These are phyloP conservation scores for Suhomyces vadensis DNA, from an alignment of 805 yeast species.

Conservation along the genomic window DNA sequence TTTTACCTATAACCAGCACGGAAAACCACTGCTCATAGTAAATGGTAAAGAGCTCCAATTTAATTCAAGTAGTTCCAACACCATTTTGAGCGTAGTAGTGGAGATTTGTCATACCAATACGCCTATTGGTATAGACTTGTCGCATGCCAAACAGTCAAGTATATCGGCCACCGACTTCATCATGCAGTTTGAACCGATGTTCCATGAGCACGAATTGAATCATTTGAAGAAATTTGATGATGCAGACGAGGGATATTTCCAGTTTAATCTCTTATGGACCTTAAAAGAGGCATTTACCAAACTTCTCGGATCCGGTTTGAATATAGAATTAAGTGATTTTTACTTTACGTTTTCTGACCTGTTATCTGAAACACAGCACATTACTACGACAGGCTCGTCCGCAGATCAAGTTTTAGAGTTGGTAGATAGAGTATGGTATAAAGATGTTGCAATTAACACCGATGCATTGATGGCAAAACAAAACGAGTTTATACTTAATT, in stretches of 20 bases:
- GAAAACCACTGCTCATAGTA: slow-evolving; percentile 55
- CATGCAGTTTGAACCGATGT: slow-evolving; percentile 28
- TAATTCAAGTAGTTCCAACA: slow-evolving; percentile 62
- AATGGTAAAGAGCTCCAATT: slow-evolving; percentile 34
- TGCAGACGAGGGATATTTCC: slow-evolving; percentile 21
- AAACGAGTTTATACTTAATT: slow-evolving; percentile 5
- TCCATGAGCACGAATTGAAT: slow-evolving; percentile 3
- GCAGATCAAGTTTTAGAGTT: background rate
- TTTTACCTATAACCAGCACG: slow-evolving; percentile 41
- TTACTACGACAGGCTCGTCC: background rate
- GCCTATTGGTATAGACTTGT: slow-evolving; percentile 40
- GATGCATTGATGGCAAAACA: slow-evolving; percentile 1
- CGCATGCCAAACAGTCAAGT: slow-evolving; percentile 32
- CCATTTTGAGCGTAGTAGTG: slow-evolving; percentile 48
- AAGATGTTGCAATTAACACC: slow-evolving; percentile 3
- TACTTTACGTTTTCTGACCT: slow-evolving; percentile 4
- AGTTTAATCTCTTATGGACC: slow-evolving; percentile 71
- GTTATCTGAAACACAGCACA: background rate
- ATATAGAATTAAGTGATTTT: slow-evolving; percentile 14
- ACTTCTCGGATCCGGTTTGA: slow-evolving; percentile 60
- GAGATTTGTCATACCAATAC: slow-evolving; percentile 21
- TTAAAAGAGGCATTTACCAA: slow-evolving; percentile 77
- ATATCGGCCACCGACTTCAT: slow-evolving; percentile 29
- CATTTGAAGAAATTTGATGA: slow-evolving; percentile 25
- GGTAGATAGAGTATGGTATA: slow-evolving; percentile 5